These are phyloP conservation scores for Saccharomyces hybrid DNA, from an alignment of 1,139 yeast genomes.

Conservation along the genomic window DNA sequence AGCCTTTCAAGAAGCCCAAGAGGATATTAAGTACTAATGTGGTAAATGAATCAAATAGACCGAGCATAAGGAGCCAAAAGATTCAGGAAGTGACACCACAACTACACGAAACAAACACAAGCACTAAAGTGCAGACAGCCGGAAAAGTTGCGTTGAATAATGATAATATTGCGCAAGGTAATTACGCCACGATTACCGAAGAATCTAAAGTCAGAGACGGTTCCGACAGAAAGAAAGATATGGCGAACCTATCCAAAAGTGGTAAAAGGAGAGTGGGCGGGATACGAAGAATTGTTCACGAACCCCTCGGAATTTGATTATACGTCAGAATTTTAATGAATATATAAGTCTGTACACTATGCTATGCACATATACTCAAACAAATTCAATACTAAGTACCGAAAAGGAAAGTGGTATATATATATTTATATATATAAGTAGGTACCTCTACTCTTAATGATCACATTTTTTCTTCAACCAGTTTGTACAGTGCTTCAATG, in stretches of 20 bases:
- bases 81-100: neutral
- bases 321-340: neutral
- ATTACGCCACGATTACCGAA: neutral
- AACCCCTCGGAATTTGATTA: conserved; percentile 1
- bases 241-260: neutral
- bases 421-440: neutral
- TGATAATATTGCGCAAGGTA: neutral
- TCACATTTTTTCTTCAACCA: conserved; percentile 63
- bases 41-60: conserved; percentile 9
- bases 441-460: conserved; percentile 17
- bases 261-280: neutral
- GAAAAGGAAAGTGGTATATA: neutral
- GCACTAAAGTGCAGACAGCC: neutral
- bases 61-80: conserved; percentile 8
- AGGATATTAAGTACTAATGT: conserved; percentile 1
- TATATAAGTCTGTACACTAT: neutral
- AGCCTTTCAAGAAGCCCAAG: conserved; percentile 26
- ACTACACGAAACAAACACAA: neutral
- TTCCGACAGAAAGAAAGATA: neutral
- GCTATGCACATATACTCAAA: neutral
- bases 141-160: neutral
- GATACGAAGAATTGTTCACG: conserved; percentile 3
- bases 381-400: neutral
- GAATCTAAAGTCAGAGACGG: neutral
- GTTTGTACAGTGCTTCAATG: conserved; percentile 68